A percentile compares a stretch with the other conserved stretches of the same genome.
These are phyloP conservation scores for Pseudocercospora eumusae DNA, from an alignment of 2,329 filamentous ascomycete genomes.

Conservation along the genomic window DNA sequence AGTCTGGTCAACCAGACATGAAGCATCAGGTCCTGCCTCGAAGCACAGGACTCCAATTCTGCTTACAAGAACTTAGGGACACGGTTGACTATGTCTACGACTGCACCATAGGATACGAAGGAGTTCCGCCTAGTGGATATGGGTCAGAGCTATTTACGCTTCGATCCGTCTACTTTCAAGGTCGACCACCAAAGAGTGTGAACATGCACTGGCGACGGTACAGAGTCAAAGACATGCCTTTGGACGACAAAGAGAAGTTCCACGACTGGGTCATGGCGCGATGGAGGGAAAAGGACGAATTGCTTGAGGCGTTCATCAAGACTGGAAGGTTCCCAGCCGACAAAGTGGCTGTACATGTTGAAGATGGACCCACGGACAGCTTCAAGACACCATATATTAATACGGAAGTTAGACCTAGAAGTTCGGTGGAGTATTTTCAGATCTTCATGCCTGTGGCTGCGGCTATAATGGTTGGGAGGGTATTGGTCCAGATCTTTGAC, in stretches of 20 bases:
- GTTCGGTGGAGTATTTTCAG: slow-evolving; percentile 46
- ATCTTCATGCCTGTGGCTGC: slow-evolving; percentile 47
- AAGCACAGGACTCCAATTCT: slow-evolving; percentile 78
- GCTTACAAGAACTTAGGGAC: slow-evolving; percentile 70
- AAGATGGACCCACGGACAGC: slow-evolving; percentile 34
- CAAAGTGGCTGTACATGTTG: slow-evolving; percentile 41
- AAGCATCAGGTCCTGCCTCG: slow-evolving; percentile 74
- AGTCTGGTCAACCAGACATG: slow-evolving; percentile 68
- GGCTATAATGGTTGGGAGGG: slow-evolving; percentile 40
- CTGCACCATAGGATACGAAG: slow-evolving; percentile 94
- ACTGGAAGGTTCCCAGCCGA: slow-evolving; percentile 83
- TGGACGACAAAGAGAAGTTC: slow-evolving; percentile 71
- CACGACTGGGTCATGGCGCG: slow-evolving; percentile 77
- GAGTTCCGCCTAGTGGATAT: slow-evolving; percentile 76
- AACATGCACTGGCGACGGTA: slow-evolving; percentile 97
- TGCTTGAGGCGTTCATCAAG: slow-evolving; percentile 73
- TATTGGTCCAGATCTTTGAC: slow-evolving; percentile 38
- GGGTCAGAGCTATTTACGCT: slow-evolving; percentile 88
- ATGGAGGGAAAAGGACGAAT: slow-evolving; percentile 88
- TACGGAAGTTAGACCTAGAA: slow-evolving; percentile 47
- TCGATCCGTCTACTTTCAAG: slow-evolving; percentile 81
- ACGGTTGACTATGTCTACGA: slow-evolving; percentile 84
- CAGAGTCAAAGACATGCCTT: slow-evolving; percentile 73
- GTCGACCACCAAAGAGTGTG: slow-evolving; percentile 86
- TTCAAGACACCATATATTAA: slow-evolving; percentile 50